Base-by-base conservation (phyloP, 345 rosid genomes). In the Eucalyptus dawsonii region DNA sequence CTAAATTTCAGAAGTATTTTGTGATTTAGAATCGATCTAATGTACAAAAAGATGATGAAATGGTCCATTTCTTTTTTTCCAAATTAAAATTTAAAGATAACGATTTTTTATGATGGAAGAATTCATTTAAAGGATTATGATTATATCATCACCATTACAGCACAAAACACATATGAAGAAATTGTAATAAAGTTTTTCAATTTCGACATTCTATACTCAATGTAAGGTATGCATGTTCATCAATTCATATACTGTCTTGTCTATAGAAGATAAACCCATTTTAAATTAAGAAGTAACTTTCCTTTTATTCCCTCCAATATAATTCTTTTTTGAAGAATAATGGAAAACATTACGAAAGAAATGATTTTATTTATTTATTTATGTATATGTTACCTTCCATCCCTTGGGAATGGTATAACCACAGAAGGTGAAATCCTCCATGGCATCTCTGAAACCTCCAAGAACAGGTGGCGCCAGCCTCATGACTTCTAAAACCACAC, bases 381-480 rank as follows among this genome's bases (percentile, higher is more conserved):
- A 40, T 40, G 42, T 40, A 40, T 40, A 40, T 40, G 56, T 53
- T 53, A 92, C 94, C 88, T 92, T 95, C 96, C 95, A 94, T 15
- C 93, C 93, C 90, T 92, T 76, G 21, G 96, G 95, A 49, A 93
- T 93, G 86, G 91, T 88, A 91, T 91, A 93, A 19, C 93, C 93
- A 1, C 89, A 90, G 31, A 76, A 94, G 34, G 92, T 89, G 9
- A 91, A 90, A 67, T 93, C 95, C 88, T 87, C 92, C 34, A 93
- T 44, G 31, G 93, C 92, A 67, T 76, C 91, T 86, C 90, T 50
- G 54, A 89, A 69, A 89, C 54, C 50, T 53, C 90, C 90, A 42
- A 40, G 45, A 44, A 13, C 83, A 8, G 88, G 76, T 8, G 90
- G 90, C 10, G 54, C 62, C 2, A 86, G 62, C 49, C 90, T 89